Conservation (phyloP, 2,329 filamentous ascomycete genomes). For the Ophiostoma angusticollis region DNA sequence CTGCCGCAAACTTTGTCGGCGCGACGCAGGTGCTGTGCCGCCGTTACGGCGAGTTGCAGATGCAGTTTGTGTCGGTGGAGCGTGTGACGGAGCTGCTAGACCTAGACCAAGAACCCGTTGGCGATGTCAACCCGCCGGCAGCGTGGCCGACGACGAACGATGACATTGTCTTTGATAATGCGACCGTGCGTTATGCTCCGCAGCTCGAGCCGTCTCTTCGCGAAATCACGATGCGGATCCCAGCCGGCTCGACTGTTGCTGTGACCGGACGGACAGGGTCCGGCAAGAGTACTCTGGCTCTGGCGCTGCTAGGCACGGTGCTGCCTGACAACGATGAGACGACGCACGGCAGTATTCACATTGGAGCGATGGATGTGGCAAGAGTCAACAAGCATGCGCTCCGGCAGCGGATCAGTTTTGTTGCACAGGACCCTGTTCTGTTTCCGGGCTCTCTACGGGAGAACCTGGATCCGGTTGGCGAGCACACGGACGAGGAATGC, state of each 20-base stretch:
- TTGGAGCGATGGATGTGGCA: constrained; percentile 41
- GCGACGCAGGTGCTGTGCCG: constrained; percentile 64
- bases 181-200: constrained; percentile 68
- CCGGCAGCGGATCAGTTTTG: constrained; percentile 46
- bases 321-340: constrained; percentile 27
- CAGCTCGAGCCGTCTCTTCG: constrained; percentile 61
- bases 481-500: constrained; percentile 40
- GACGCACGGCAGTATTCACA: constrained; percentile 34
- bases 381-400: constrained; percentile 41
- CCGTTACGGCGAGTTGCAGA: constrained; percentile 72
- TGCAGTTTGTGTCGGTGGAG: constrained; percentile 86
- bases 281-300: constrained; percentile 67
- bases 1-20: constrained; percentile 54
- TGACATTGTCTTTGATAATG: constrained; percentile 62
- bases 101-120: constrained; percentile 61
- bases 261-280: constrained; percentile 76
- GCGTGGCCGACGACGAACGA: constrained; percentile 64
- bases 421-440: constrained; percentile 51
- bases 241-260: constrained; percentile 46
- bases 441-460: constrained; percentile 46
- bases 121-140: constrained; percentile 45
- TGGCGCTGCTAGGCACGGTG: constrained; percentile 44
- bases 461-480: constrained; percentile 56
- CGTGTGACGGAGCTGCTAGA: constrained; percentile 70
- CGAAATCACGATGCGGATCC: constrained; percentile 59